phyloP scores from a whole-genome alignment of 2,329 filamentous ascomycete species.

The Cephalotrichum gorgonifer region DNA sequence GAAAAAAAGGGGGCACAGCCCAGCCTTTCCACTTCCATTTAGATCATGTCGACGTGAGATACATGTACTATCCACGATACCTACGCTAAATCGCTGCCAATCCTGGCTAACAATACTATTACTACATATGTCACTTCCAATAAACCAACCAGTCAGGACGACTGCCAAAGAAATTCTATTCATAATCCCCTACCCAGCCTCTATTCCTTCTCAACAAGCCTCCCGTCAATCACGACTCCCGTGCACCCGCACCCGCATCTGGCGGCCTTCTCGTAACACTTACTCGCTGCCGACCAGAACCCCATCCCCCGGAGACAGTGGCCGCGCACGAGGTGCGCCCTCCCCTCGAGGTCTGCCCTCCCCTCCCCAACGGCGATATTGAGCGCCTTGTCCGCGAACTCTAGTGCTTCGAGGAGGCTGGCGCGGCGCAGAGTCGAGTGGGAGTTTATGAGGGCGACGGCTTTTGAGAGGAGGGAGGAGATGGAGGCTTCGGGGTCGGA shows the following conservation, averaged over 20 bases:
- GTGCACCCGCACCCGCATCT: neutral
- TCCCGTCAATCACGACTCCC: constrained; percentile 4
- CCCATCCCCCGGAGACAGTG: constrained; percentile 13
- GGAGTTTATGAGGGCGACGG: constrained; percentile 9
- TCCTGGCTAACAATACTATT: no score
- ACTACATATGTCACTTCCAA: no score
- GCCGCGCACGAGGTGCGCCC: constrained; percentile 13
- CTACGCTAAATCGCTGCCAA: no score
- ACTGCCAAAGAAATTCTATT: neutral
- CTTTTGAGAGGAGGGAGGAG: constrained; percentile 7
- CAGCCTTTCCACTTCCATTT: no score
- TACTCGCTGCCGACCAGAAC: constrained; percentile 12
- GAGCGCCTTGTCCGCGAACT: constrained; percentile 10
- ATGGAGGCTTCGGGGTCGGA: constrained; percentile 7
- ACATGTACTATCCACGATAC: no score
- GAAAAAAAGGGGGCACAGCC: no score
- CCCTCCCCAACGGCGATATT: constrained; percentile 8
- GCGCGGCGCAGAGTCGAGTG: constrained; percentile 7
- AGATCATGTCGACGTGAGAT: no score
- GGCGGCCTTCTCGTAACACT: constrained; percentile 12
- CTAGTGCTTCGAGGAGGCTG: constrained; percentile 10
- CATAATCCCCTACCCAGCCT: neutral
- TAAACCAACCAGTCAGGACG: no score
- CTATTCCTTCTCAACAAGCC: neutral
- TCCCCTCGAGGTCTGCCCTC: constrained; percentile 10